Evolutionary conservation across 441 rosid genomes (phyloP).

Genomic region (Lepidium campestre): DNA sequence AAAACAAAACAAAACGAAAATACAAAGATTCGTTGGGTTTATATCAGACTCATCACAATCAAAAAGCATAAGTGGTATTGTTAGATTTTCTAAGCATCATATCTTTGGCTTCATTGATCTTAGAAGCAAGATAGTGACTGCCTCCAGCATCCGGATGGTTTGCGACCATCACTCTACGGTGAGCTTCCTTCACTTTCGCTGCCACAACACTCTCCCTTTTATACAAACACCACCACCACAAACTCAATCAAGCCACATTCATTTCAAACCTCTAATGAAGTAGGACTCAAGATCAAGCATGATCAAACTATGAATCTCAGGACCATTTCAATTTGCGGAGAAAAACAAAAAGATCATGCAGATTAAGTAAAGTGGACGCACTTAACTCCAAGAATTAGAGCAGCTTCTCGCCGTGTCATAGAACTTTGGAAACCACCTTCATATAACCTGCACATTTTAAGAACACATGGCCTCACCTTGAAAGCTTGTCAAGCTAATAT

Average conservation of each 20-base stretch:
- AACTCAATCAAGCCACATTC: neutral
- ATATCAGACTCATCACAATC: neutral
- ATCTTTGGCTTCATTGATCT: constrained; percentile 44
- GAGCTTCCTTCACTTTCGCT: constrained; percentile 33
- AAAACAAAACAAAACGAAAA: neutral
- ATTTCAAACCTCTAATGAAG: neutral
- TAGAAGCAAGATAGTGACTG: constrained; percentile 39
- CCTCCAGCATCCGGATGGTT: constrained; percentile 39
- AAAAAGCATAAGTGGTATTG: constrained; percentile 28
- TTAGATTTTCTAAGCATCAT: constrained; percentile 33
- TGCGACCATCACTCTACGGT: constrained; percentile 35
- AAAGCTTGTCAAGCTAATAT: constrained; percentile 66
- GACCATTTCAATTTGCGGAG: neutral
- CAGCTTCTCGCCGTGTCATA: constrained; percentile 66
- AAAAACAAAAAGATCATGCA: neutral
- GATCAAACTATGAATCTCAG: neutral
- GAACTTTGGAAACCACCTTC: constrained; percentile 56
- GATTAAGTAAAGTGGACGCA: neutral
- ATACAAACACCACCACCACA: neutral
- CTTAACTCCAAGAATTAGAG: constrained; percentile 68
- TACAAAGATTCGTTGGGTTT: neutral
- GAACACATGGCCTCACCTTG: constrained; percentile 49
- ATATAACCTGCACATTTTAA: constrained; percentile 47
- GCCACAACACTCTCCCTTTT: constrained; percentile 31
- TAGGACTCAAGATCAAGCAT: neutral